Evolutionary conservation across 768 basidiomycete species (phyloP).

Genomic region (Russula vinacea): DNA sequence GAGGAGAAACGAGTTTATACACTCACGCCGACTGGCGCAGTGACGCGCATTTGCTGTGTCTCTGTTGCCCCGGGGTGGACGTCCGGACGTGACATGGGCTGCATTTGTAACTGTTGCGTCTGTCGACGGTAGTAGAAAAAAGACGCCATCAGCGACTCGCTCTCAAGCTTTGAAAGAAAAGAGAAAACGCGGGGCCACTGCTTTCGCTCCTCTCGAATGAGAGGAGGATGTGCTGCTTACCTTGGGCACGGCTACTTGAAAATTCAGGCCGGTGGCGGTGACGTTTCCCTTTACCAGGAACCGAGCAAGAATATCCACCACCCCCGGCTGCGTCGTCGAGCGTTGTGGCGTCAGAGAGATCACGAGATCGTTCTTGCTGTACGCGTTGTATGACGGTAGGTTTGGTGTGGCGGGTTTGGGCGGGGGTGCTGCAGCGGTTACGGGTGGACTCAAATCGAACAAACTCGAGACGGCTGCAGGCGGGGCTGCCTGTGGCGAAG

Average conservation of each 20-base stretch:
- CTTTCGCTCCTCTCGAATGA: neutral
- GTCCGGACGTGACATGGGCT: constrained; percentile 88
- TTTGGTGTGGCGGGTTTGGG: constrained; percentile 47
- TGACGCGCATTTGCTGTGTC: constrained; percentile 92
- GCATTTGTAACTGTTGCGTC: constrained; percentile 97
- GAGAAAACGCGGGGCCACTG: neutral
- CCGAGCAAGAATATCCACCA: constrained; percentile 85
- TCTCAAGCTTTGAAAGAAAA: too few relatives aligned
- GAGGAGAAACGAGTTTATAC: neutral
- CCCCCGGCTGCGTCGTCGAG: constrained; percentile 73
- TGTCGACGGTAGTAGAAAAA: constrained; percentile 35
- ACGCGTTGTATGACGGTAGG: constrained; percentile 76
- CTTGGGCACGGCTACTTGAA: constrained; percentile 98
- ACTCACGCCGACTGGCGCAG: constrained; percentile 84
- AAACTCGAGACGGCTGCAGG: constrained; percentile 17
- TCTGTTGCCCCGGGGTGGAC: constrained; percentile 76
- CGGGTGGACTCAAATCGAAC: constrained; percentile 30
- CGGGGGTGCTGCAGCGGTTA: constrained; percentile 32
- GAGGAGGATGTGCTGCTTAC: constrained; percentile 50
- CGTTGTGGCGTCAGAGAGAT: constrained; percentile 89
- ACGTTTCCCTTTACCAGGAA: constrained; percentile 68
- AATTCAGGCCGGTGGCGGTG: constrained; percentile 65
- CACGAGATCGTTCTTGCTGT: constrained; percentile 86
- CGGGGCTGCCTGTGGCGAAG: constrained; percentile 38
- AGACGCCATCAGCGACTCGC: neutral